These are phyloP conservation scores for Lipomyces anomalus DNA, from an alignment of 805 yeast species.

Conservation along the genomic window DNA sequence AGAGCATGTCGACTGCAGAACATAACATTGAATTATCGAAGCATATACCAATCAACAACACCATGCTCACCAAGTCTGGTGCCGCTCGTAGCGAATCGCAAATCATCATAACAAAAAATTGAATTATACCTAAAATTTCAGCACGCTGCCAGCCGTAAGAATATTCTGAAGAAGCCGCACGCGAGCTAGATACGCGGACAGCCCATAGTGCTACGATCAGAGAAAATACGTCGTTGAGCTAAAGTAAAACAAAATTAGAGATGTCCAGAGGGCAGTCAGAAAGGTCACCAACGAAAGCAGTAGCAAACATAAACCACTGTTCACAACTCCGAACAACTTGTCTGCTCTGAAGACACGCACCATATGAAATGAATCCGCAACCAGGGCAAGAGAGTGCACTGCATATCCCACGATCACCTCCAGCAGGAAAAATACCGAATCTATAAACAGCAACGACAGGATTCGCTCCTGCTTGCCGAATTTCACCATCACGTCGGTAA, in stretches of 20 bases:
- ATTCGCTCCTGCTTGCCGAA: slow-evolving; percentile 43
- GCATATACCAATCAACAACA: too few relatives aligned
- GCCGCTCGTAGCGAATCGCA: too few relatives aligned
- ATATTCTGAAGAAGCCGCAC: slow-evolving; percentile 77
- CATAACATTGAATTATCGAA: too few relatives aligned
- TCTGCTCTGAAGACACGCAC: too few relatives aligned
- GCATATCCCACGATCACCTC: slow-evolving; percentile 76
- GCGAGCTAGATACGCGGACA: slow-evolving; percentile 76
- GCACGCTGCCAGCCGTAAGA: slow-evolving; percentile 99
- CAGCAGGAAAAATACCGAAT: slow-evolving; percentile 74
- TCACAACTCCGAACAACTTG: too few relatives aligned
- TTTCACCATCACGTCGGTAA: not conserved
- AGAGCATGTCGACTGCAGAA: too few relatives aligned
- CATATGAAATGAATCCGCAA: slow-evolving; percentile 98
- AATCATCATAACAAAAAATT: too few relatives aligned
- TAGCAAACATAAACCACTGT: too few relatives aligned
- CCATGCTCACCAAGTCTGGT: too few relatives aligned
- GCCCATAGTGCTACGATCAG: slow-evolving; percentile 93
- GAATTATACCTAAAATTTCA: slow-evolving; percentile 61
- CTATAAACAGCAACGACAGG: slow-evolving; percentile 62
- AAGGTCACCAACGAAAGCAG: not conserved
- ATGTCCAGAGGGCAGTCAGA: not conserved
- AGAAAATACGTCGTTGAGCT: slow-evolving; percentile 82
- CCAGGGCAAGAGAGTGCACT: slow-evolving; percentile 87
- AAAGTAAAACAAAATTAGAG: not conserved